Conservation (phyloP, 2,329 filamentous ascomycete species). For the Purpureocillium lavendulum region DNA sequence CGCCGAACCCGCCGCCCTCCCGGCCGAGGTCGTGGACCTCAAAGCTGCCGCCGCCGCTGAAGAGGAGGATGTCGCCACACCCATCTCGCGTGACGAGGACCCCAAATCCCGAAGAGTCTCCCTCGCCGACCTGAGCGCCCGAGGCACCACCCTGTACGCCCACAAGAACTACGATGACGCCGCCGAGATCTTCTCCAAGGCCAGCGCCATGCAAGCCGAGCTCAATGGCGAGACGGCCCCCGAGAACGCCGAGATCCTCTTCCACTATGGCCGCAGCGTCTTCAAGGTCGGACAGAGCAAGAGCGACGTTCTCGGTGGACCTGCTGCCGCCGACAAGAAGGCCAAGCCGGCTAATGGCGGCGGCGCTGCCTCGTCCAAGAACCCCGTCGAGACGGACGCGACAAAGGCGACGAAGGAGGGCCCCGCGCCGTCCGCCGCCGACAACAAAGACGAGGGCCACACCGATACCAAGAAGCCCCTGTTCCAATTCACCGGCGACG, state of each 20-base stretch:
- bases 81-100: conserved; percentile 30
- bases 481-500: conserved; percentile 90
- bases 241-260: conserved; percentile 88
- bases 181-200: conserved; percentile 79
- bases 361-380: conserved; percentile 32
- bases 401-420: conserved; percentile 38
- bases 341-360: conserved; percentile 7
- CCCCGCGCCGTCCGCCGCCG: conserved; percentile 18
- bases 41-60: conserved; percentile 8
- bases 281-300: conserved; percentile 93
- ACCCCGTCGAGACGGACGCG: conserved; percentile 28
- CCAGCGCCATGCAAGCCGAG: conserved; percentile 81
- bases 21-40: conserved; percentile 4
- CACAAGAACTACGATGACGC: conserved; percentile 84
- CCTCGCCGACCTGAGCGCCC: conserved; percentile 69
- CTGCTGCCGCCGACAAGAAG: conserved; percentile 52
- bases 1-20: background rate
- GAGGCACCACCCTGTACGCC: conserved; percentile 76
- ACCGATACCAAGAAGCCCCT: conserved; percentile 56
- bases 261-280: conserved; percentile 85
- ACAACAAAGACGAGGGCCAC: conserved; percentile 31
- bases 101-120: conserved; percentile 50
- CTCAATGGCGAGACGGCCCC: conserved; percentile 87
- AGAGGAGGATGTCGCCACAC: conserved; percentile 10
- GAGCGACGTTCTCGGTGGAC: conserved; percentile 86